These are phyloP conservation scores for Saccharum hybrid DNA, from an alignment of 202 grass and related monocot species.

Conservation along the genomic window DNA sequence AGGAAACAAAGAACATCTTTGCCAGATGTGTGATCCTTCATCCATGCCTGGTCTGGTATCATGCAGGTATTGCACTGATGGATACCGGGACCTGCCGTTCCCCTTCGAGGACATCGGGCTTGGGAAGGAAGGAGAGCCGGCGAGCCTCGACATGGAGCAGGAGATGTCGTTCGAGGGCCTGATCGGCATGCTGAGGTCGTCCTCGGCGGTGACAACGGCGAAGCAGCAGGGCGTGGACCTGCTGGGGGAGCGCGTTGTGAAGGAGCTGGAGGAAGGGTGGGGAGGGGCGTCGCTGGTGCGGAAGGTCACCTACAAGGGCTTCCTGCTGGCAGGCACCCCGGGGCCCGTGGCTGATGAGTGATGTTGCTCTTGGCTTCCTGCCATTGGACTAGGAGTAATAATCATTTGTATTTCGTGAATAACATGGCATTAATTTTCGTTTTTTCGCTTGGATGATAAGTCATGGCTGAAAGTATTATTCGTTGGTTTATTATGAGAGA, in stretches of 20 bases:
- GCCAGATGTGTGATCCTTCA: not conserved
- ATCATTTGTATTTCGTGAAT: not conserved
- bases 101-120: slow-evolving; percentile 47
- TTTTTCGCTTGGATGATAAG: no score
- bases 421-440: not conserved
- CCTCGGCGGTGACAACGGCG: slow-evolving; percentile 37
- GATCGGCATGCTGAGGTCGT: slow-evolving; percentile 33
- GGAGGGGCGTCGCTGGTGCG: slow-evolving; percentile 41
- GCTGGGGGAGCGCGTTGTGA: slow-evolving; percentile 42
- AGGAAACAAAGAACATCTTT: not conserved
- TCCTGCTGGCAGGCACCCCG: slow-evolving; percentile 53
- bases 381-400: no score
- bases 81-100: slow-evolving; percentile 48
- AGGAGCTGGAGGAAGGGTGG: slow-evolving; percentile 58
- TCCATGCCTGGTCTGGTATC: not conserved
- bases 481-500: no score
- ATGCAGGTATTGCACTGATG: not conserved
- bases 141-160: slow-evolving; percentile 43
- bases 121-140: slow-evolving; percentile 39
- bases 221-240: slow-evolving; percentile 44
- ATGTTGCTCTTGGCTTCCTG: no score
- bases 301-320: slow-evolving; percentile 55
- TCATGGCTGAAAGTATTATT: no score
- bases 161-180: slow-evolving; percentile 43
- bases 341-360: not conserved